Evolutionary conservation across 1,284 basidiomycete species (phyloP), one percentile per base, ranked within the genome.

Genomic region (Afroboletus lepidellus): DNA sequence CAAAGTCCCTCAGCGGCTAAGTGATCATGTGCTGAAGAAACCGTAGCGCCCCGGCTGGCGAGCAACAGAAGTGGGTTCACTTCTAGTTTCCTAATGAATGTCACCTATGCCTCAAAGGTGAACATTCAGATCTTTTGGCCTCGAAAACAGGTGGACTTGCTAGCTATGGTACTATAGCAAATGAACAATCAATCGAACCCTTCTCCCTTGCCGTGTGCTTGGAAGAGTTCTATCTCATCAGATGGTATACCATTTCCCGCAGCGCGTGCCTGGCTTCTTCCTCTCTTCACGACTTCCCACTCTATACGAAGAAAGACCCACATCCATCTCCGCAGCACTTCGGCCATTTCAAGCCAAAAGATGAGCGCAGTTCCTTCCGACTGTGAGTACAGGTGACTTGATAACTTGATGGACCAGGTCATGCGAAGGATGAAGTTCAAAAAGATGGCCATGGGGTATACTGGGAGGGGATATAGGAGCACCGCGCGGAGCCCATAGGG

Each of bases 221-320:
- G 50, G n/a, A 54, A 52, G 15, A 64, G 50, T n/a, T 62, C 63
- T 3, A 56, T 44, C 23, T 49, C 53, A 36, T 55, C 51, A 4
- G 48, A 33, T 23, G 52, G 38, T 41, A 23, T 20, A 25, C 47
- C 53, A 20, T 52, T 57, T 29, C 50, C 52, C 7, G 47, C 48
- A 13, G 49, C 34, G 15, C 48, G 55, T 7, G 55, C 37, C 50
- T 50, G 61, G 38, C 63, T 62, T 43, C 58, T 60, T 33, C 56
- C 59, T 61, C 70, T 77, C 69, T 83, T 90, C 48, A 93, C 83
- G 12, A 86, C 80, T 73, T 97, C 94, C 94, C 94, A 98, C 71
- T 99, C 97, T 24, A 98, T 84, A 18, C 97, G 82, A 59, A 99
- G 74, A 70, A 98, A 96, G 9, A 97, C 91, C 97, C 97, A 99